Evolutionary conservation across 495 filamentous ascomycete species (phyloP).

Genomic region (Aspergillus bertholletiae): DNA sequence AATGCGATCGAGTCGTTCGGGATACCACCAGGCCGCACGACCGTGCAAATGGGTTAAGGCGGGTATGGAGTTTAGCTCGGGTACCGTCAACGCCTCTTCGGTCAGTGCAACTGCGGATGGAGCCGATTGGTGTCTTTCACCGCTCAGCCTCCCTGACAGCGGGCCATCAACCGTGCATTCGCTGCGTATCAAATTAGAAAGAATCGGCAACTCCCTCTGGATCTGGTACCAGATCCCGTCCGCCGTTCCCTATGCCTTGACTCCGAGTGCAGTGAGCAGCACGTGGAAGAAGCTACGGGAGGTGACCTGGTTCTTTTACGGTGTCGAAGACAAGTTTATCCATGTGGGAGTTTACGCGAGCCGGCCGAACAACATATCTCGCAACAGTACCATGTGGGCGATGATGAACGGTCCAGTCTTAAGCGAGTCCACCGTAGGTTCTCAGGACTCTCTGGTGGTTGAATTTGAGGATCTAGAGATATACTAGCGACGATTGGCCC

Average conservation of each 20-base stretch:
- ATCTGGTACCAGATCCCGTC: constrained; percentile 53
- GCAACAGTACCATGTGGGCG: constrained; percentile 39
- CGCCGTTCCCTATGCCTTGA: constrained; percentile 28
- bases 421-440: constrained; percentile 20
- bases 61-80: constrained; percentile 53
- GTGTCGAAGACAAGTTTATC: constrained; percentile 56
- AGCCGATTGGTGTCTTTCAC: constrained; percentile 54
- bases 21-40: constrained; percentile 4
- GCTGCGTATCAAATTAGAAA: constrained; percentile 56
- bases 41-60: constrained; percentile 59
- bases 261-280: constrained; percentile 39
- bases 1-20: constrained; percentile 11
- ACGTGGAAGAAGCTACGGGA: constrained; percentile 57
- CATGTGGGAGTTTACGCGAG: constrained; percentile 56
- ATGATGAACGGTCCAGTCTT: constrained; percentile 38
- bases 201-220: constrained; percentile 54
- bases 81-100: constrained; percentile 49
- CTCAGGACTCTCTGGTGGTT: constrained; percentile 45
- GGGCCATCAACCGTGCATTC: constrained; percentile 30
- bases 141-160: constrained; percentile 27
- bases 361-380: constrained; percentile 41
- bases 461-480: constrained; percentile 59
- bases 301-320: constrained; percentile 60
- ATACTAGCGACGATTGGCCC: constrained; percentile 25
- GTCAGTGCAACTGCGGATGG: constrained; percentile 55